A percentile compares a stretch with the other conserved stretches of the same genome.
Evolutionary conservation across 371 early-diverging fungal genomes (phyloP).

Genomic region (Mucor circinelloides): DNA sequence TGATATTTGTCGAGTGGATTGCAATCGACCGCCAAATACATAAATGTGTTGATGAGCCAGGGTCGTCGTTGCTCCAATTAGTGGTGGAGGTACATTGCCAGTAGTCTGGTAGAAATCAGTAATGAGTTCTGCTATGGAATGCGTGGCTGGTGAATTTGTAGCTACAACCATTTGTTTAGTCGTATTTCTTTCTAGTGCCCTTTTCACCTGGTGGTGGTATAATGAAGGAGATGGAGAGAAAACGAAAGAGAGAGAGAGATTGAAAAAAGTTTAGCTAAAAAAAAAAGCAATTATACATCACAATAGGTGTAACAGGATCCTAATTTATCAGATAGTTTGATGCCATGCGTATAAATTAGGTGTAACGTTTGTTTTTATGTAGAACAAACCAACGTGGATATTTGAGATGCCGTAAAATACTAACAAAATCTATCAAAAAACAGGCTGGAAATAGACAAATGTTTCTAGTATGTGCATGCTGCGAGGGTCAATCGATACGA

Average conservation of each 20-base stretch:
- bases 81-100: constrained; percentile 62
- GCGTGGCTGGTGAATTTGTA: constrained; percentile 18
- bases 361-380: neutral
- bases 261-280: neutral
- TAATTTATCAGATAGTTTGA: neutral
- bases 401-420: neutral
- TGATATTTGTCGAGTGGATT: constrained; percentile 54
- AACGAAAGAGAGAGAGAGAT: neutral
- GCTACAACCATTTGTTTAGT: constrained; percentile 9
- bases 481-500: too few relatives aligned
- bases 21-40: constrained; percentile 71
- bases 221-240: neutral
- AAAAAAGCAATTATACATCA: neutral
- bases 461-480: too few relatives aligned
- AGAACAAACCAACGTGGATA: neutral
- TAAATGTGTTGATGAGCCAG: constrained; percentile 58
- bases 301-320: constrained; percentile 1
- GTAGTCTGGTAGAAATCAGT: constrained; percentile 41
- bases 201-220: too few relatives aligned
- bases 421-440: too few relatives aligned
- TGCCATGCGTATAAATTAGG: constrained; percentile 16
- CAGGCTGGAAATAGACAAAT: too few relatives aligned
- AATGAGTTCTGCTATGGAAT: constrained; percentile 46
- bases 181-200: neutral
- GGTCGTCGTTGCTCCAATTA: constrained; percentile 69